These are phyloP conservation scores for Prunus mira DNA, from an alignment of 306 rosid species.

Conservation along the genomic window DNA sequence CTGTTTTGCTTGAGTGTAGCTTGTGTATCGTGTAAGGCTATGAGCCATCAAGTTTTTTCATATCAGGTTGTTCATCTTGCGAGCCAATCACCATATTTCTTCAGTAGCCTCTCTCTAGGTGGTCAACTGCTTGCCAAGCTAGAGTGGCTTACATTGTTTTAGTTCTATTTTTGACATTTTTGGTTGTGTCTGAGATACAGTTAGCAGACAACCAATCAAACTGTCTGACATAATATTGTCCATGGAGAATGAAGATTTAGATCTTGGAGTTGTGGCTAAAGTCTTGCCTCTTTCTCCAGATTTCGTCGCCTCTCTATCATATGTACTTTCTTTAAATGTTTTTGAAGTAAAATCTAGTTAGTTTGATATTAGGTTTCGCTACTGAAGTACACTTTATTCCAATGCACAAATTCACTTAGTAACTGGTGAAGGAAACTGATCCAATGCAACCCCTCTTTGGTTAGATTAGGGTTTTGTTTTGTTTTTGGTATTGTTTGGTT, in stretches of 20 bases:
- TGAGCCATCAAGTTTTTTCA: not conserved
- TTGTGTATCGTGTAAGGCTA: not conserved
- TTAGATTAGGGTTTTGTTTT: not conserved
- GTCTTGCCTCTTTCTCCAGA: not conserved
- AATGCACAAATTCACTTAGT: not conserved
- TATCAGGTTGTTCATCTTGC: not conserved
- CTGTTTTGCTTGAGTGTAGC: not conserved
- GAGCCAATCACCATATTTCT: not conserved
- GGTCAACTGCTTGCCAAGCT: not conserved
- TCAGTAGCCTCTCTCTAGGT: not conserved
- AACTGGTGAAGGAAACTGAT: too few species aligned
- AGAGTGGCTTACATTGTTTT: not conserved
- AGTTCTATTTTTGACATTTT: not conserved
- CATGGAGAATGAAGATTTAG: not conserved
- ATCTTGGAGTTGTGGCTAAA: not conserved
- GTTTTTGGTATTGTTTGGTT: not conserved
- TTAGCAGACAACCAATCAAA: not conserved
- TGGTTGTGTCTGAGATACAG: not conserved
- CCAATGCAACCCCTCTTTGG: too few species aligned
- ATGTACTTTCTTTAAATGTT: not conserved
- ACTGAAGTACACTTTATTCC: not conserved
- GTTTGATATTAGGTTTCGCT: not conserved
- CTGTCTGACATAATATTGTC: not conserved
- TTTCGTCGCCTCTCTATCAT: not conserved
- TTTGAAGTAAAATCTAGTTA: not conserved